phyloP scores from a whole-genome alignment of 768 basidiomycete genomes.

The Kwoniella dejecticola region DNA sequence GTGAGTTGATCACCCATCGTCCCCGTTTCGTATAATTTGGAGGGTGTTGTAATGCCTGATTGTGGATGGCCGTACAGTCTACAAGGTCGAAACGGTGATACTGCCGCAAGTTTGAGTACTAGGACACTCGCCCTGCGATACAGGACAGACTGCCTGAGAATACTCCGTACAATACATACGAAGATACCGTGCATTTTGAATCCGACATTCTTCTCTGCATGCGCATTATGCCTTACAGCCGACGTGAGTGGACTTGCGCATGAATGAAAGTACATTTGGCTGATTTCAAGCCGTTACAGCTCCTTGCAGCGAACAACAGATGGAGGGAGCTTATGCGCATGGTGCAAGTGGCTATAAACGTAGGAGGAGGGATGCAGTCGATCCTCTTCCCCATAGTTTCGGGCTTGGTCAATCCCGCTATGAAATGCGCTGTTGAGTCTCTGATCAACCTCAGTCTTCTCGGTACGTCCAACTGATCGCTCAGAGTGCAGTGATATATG shows the following conservation, averaged over 20 bases:
- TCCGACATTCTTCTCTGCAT: conserved; percentile 22
- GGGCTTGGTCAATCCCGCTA: not conserved
- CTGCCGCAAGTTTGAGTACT: not conserved
- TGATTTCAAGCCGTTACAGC: not conserved
- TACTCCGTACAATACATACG: not conserved
- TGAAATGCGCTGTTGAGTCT: conserved; percentile 8
- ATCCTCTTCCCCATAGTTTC: not conserved
- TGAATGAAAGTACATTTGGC: not conserved
- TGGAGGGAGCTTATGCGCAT: conserved; percentile 7
- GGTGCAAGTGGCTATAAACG: not conserved
- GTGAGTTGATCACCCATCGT: too few relatives aligned
- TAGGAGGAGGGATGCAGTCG: not conserved
- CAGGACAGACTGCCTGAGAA: conserved; percentile 1
- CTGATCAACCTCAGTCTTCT: conserved; percentile 1
- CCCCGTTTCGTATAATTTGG: too few relatives aligned
- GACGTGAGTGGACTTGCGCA: conserved; percentile 21
- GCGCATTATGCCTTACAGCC: conserved; percentile 3
- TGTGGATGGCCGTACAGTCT: too few relatives aligned
- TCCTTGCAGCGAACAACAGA: not conserved
- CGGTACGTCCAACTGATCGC: not conserved
- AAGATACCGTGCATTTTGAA: not conserved
- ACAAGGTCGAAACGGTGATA: conserved; percentile 1
- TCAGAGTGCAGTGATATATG: too few relatives aligned
- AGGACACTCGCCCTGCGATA: not conserved
- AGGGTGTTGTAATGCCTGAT: too few relatives aligned